Base-by-base conservation (phyloP, 225 moss, liverwort and hornwort species). In the Polytrichum formosum region DNA sequence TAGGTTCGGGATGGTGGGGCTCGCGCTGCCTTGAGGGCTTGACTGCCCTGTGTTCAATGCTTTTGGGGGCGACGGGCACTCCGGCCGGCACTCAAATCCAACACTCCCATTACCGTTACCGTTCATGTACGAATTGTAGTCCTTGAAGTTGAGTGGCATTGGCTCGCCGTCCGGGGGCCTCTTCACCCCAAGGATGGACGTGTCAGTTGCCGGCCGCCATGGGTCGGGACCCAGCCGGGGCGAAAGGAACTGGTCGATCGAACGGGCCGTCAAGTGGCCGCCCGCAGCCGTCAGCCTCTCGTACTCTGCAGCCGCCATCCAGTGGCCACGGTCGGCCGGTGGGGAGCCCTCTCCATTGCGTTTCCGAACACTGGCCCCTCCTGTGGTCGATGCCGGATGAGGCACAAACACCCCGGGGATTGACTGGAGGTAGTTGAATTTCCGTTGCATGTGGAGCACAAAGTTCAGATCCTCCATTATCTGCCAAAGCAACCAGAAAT, bases 381-480 rank as follows among this genome's bases (percentile, higher is more conserved):
- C 75, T 18, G 56, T 0, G 27, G 55, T 21, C 73, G 77, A 0
- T 70, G 76, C 74, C 0, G 88, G 88, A 54, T 88, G 88, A 20
- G 77, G 72, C 55, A 61, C 80, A 67, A 77, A 60, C 6, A 54
- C 61, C 6, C 75, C 77, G 0, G 85, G 85, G 5, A 85, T 74
- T 33, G 73, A 69, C 60, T 85, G 80, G 5, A 85, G 71, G 72
- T 76, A 85, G 66, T 69, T 88, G 76, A 88, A 88, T 70, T 80
- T 85, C 28, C 75, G 73, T 69, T 88, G 82, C 71, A 80, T 73
- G 70, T 68, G 79, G 54, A 85, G 77, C 64, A 88, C 78, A 6
- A 88, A 85, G 71, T 76, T 85, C 75, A 82, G 79, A 63, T 88
- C 85, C 68, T 88, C 88, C 75, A 69, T 64, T 26, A 82, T 78